Base-by-base conservation (phyloP, 2,329 filamentous ascomycete species). In the Pyrenophora seminiperda region DNA sequence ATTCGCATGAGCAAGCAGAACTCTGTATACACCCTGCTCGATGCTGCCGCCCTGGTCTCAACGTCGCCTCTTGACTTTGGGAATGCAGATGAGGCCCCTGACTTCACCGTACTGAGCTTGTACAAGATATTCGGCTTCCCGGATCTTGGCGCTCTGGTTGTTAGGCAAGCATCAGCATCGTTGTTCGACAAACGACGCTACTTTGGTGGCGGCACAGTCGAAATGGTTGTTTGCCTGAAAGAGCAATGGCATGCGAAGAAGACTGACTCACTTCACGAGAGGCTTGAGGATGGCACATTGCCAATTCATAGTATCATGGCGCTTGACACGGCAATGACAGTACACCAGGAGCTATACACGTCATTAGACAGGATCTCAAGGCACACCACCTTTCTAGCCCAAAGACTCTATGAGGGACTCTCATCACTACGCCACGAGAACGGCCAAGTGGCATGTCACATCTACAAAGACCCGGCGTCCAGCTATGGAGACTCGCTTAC, bases 71-170 rank as follows among this genome's bases (percentile, higher is more conserved):
- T 97, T 5, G 83, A 95, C 65, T 76, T 97, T 2, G 78, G 83
- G 47, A 75, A 89, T 59, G 61, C 79, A 0, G 75, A 77, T 0
- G 68, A 74, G 0, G 85, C 88, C 0, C 89, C 93, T 1, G 93
- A 97, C 70, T 97, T 97, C 59, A 87, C 84, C 0, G 88, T 90
- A 0, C 66, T 97, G 33, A 97, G 92, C 71, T 85, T 97, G 57
- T 95, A 97, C 76, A 99, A 97, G 72, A 92, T 97, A n/a, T 97
- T 97, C 71, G 93, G 94, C 1, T 97, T 97, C 58, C 93, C 93
- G 0, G 90, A 97, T 68, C 78, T 97, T 2, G 93, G 93, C 1
- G 91, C 87, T 1, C 75, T 99, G 50, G 85, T 97, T 22, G 85
- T 97, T 10, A 85, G 88, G 33, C 91, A 90, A 61, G 79, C 83